Evolutionary conservation across 257 asterid genomes (phyloP), one percentile per base, ranked within the genome.

Genomic region (Cordia subcordata): DNA sequence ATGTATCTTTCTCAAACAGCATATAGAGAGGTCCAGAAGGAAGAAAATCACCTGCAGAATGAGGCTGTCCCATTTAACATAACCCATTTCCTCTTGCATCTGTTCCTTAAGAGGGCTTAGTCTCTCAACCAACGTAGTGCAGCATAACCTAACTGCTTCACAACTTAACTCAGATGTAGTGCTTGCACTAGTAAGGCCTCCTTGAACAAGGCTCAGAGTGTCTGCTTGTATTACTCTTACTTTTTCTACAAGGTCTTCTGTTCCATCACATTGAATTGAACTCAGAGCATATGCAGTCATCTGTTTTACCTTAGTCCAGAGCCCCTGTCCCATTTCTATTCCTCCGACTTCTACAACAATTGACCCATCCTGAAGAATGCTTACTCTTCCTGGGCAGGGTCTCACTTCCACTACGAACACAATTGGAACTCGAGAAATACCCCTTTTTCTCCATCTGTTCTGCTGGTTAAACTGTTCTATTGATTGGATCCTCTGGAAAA

Each of bases 141-240:
- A 87, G 76, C 95, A 87, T 32, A 80, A 61, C 66, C 84, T 77
- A 57, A 72, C 88, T 10, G 96, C 96, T 71, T 79, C 90, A 56
- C 94, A 87, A 49, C 94, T 82, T 49, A 94, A 80, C 72, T 87
- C 94, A 5, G 94, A 87, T 11, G 96, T 77, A 13, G 96, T 87
- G 82, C 96, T 87, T 8, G 83, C 94, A 9, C 78, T 79, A 4
- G 96, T 87, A 50, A 63, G 33, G 49, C 96, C 94, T 8, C 88
- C 90, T 69, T 87, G 94, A 12, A 80, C 76, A 16, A 87, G 49
- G 75, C 91, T 82, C 68, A 87, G 60, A 15, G 88, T 87, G 72
- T 87, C 96, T 5, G 91, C 20, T 61, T 87, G 96, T 38, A 87
- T 63, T 15, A 87, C 86, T 63, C 96, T 78, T 62, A 87, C 61